phyloP scores from a whole-genome alignment of 352 stramenopile species.

The Globisporangium yorkense region DNA sequence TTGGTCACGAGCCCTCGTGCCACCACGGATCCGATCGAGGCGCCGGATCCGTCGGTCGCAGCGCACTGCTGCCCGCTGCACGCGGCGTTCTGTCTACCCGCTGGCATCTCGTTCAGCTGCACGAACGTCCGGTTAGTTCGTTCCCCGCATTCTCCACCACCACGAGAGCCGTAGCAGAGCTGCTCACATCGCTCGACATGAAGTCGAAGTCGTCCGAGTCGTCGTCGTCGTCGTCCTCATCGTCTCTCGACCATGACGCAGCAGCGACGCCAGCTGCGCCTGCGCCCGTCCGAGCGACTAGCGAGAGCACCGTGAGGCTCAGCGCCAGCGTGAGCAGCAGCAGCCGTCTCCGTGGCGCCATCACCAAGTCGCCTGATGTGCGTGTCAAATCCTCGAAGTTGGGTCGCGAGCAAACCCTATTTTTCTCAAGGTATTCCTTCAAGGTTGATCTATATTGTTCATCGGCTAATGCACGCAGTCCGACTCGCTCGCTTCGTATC shows the following conservation, averaged over 20 bases:
- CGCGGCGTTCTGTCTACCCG: not conserved
- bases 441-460: no score
- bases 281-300: not conserved
- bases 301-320: conserved; percentile 6
- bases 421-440: not conserved
- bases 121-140: not conserved
- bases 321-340: conserved; percentile 11
- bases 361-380: not conserved
- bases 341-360: not conserved
- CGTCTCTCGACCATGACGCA: not conserved
- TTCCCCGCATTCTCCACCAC: not conserved
- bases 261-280: not conserved
- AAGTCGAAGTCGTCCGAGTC: conserved; percentile 37
- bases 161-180: not conserved
- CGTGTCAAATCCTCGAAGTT: not conserved
- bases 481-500: no score
- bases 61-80: conserved; percentile 33
- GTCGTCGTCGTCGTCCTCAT: conserved; percentile 16
- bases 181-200: conserved; percentile 20
- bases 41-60: conserved; percentile 1
- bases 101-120: conserved; percentile 1
- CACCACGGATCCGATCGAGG: conserved; percentile 26
- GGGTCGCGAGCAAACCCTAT: no score
- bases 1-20: conserved; percentile 45
- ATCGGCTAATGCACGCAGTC: no score